Conservation (phyloP, 73 alveolate species). For the Stentor roeselii region DNA sequence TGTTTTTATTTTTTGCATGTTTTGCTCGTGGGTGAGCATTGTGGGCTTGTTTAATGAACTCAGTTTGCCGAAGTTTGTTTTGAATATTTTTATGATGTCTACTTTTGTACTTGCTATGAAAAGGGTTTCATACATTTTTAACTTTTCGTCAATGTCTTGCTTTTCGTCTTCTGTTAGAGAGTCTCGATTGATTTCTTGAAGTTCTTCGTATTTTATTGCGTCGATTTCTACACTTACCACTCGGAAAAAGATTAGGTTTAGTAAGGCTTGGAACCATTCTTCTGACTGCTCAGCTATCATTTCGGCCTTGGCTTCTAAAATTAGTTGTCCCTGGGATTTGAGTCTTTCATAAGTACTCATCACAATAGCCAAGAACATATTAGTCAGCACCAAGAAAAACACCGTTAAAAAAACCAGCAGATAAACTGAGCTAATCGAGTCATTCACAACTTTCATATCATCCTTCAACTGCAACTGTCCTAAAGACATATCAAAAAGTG, state of each 20-base stretch:
- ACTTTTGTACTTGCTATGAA: conserved; percentile 11
- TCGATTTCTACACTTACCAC: neutral
- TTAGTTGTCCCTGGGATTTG: conserved; percentile 24
- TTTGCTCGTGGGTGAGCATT: conserved; percentile 38
- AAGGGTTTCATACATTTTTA: neutral
- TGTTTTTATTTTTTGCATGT: conserved; percentile 27
- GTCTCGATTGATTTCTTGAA: neutral
- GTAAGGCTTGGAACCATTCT: conserved; percentile 5
- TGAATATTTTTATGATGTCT: conserved; percentile 27
- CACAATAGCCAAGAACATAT: conserved; percentile 6
- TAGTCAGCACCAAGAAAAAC: neutral
- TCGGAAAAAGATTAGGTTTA: conserved; percentile 6
- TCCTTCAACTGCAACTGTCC: neutral
- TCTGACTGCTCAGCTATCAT: conserved; percentile 49
- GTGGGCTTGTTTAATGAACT: neutral
- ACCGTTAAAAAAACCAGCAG: neutral
- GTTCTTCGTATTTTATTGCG: conserved; percentile 1
- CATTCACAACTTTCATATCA: neutral
- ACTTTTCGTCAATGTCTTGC: neutral
- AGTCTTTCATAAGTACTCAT: neutral
- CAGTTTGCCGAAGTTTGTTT: conserved; percentile 29
- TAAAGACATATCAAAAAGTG: neutral
- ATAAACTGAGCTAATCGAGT: neutral
- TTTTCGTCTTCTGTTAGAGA: neutral
- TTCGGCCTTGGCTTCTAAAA: conserved; percentile 56